Evolutionary conservation across 345 rosid genomes (phyloP), one percentile per base, ranked within the genome.

Genomic region (Populus davidiana): DNA sequence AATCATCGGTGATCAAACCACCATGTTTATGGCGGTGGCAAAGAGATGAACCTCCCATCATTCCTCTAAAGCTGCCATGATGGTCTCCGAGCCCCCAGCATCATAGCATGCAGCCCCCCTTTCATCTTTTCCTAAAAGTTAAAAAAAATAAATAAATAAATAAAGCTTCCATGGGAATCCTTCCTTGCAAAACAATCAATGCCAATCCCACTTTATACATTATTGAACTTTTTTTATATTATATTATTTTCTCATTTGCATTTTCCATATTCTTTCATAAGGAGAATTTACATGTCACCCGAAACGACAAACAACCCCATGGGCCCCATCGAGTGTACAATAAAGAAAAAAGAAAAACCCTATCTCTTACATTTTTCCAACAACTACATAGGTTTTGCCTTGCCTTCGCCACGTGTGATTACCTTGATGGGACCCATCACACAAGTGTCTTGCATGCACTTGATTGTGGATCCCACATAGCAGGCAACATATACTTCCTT

Each of bases 401-500:
- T 14, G 18, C 18, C 10, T 21, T 7, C 20, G 39, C 33, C 71
- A 65, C 72, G 70, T 38, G 75, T 25, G 29, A n/a, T 16, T 21
- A 54, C 25, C 61, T 20, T 21, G 61, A n/a, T 35, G n/a, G 39
- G 39, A 33, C 36, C 18, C 21, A 31, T 73, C 73, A 79, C 65
- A 73, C 74, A 5, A 59, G 67, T 2, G 81, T 73, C 56, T 68
- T 88, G 68, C 99, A 95, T 1, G 85, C 78, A 5, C 89, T 90
- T 1, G 91, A 83, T 54, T 83, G 79, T 0, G 98, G 98, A 81
- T 94, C 98, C 98, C 97, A 94, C 93, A 90, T 86, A 12, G 98
- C 98, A 20, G 98, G 98, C 49, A 93, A 43, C 61, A 94, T 79
- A 69, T 85, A 93, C 86, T 94, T 91, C 72, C 98, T 68, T 4